These are phyloP conservation scores for Xerocomus spinulosus DNA, from an alignment of 768 basidiomycete species.

Conservation along the genomic window DNA sequence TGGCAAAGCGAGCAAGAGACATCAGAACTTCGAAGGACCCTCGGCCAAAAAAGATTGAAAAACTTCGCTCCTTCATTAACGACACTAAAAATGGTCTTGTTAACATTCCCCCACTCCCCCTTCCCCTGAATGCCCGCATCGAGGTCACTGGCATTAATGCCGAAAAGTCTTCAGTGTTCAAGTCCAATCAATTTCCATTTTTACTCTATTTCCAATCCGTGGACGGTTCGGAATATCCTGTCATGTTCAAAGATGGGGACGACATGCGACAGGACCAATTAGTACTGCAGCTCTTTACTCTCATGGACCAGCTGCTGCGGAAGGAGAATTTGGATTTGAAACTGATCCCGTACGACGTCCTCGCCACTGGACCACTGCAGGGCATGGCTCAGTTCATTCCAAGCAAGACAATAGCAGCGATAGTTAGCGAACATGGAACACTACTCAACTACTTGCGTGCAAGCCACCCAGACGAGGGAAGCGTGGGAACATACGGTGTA, in stretches of 20 bases:
- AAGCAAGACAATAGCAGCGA: constrained; percentile 92
- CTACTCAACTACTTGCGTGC: constrained; percentile 84
- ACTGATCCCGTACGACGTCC: constrained; percentile 84
- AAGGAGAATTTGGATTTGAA: constrained; percentile 96
- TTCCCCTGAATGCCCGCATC: constrained; percentile 87
- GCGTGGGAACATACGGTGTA: constrained; percentile 92
- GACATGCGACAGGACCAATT: constrained; percentile 98
- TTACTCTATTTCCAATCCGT: constrained; percentile 85
- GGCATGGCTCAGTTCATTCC: constrained; percentile 97
- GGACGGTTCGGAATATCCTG: constrained; percentile 81
- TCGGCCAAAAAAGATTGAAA: constrained; percentile 96
- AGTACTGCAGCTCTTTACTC: constrained; percentile 95
- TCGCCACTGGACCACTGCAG: constrained; percentile 87
- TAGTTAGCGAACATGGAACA: constrained; percentile 87
- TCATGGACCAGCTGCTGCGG: constrained; percentile 90
- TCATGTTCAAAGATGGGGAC: constrained; percentile 99
- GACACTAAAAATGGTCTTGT: constrained; percentile 85
- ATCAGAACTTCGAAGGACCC: constrained; percentile 88
- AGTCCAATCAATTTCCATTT: constrained; percentile 92
- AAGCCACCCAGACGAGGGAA: constrained; percentile 89
- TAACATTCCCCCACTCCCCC: constrained; percentile 73
- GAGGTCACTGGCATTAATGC: constrained; percentile 82
- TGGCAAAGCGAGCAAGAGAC: constrained; percentile 84
- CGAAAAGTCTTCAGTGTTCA: constrained; percentile 94
- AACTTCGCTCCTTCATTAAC: constrained; percentile 75